A percentile compares a stretch with the other conserved stretches of the same genome.
phyloP scores from a whole-genome alignment of 106 monocot genomes.

The Dendrobium chrysotoxum region DNA sequence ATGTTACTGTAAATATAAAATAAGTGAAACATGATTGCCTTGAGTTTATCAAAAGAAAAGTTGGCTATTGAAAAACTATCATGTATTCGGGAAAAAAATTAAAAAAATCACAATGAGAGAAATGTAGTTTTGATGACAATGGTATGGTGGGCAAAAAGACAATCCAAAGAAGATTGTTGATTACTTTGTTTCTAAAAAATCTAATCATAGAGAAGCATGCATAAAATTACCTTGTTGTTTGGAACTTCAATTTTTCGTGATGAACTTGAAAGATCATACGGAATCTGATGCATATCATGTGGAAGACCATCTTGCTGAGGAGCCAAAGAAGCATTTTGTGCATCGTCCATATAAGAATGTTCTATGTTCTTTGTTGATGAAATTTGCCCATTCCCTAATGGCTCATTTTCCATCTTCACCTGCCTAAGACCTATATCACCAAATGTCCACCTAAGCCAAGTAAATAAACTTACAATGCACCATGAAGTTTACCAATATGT shows the following conservation, averaged over 20 bases:
- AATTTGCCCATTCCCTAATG: constrained; percentile 12
- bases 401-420: neutral
- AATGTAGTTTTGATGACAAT: neutral
- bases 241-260: constrained; percentile 44
- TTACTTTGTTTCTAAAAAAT: neutral
- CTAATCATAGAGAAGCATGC: neutral
- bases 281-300: neutral
- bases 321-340: constrained; percentile 5
- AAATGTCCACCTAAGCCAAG: no score
- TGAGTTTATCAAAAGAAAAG: neutral
- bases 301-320: constrained; percentile 8
- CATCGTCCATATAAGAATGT: neutral
- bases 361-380: constrained; percentile 1
- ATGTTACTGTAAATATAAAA: no score
- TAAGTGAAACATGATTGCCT: no score
- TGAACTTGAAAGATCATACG: neutral
- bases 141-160: neutral
- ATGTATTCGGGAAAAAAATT: neutral
- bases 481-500: no score
- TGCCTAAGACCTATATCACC: no score
- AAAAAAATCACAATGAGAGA: neutral
- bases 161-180: neutral
- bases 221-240: constrained; percentile 35
- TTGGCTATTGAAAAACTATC: neutral
- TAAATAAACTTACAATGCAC: no score